phyloP scores from a whole-genome alignment of 805 yeast species.

The Hemisphaericaspora nanyangensis region DNA sequence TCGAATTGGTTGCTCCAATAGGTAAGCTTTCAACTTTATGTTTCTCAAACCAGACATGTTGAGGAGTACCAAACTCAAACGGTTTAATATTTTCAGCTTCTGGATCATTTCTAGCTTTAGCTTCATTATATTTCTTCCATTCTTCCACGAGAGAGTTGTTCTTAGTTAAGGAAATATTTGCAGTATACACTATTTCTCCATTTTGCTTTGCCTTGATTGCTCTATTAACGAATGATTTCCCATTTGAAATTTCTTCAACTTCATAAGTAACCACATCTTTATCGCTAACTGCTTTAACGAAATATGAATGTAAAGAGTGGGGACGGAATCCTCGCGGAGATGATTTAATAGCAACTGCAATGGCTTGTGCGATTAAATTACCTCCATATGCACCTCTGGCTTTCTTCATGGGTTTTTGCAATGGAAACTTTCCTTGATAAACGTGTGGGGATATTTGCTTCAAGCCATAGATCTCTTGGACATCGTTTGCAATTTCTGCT shows the following conservation, averaged over 20 bases:
- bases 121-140: conserved; percentile 11
- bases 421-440: conserved; percentile 16
- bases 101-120: conserved; percentile 18
- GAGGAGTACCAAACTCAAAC: conserved; percentile 29
- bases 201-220: conserved; percentile 28
- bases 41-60: conserved; percentile 27
- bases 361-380: conserved; percentile 30
- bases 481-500: conserved; percentile 3
- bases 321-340: conserved; percentile 32
- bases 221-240: conserved; percentile 33
- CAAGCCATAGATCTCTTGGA: conserved; percentile 15
- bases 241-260: conserved; percentile 33
- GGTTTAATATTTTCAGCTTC: conserved; percentile 19
- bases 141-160: conserved; percentile 21
- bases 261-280: conserved; percentile 23
- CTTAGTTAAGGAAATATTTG: conserved; percentile 33
- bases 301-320: conserved; percentile 38
- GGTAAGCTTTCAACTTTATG: conserved; percentile 11
- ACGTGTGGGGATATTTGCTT: conserved; percentile 9
- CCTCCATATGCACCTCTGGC: conserved; percentile 34
- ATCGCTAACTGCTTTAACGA: conserved; percentile 37
- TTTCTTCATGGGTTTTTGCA: conserved; percentile 19
- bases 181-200: conserved; percentile 26
- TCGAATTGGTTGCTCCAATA: conserved; percentile 9
- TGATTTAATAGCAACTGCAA: conserved; percentile 26